Conservation (phyloP, 129 eudicot genomes). For the Lactuca saligna region DNA sequence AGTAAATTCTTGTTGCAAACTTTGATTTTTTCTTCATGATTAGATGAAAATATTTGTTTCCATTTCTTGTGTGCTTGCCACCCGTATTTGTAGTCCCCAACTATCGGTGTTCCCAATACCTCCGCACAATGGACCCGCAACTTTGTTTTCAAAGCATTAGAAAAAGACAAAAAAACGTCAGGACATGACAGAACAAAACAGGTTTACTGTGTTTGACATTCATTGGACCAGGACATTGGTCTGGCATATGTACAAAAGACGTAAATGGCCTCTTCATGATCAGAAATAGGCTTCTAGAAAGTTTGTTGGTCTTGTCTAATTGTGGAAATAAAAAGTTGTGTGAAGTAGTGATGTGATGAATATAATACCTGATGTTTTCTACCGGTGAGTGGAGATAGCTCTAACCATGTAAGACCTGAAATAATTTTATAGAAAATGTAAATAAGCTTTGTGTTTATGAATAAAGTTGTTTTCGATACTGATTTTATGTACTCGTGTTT, state of each 20-base stretch:
- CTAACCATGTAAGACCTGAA: constrained; percentile 95
- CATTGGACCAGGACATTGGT: neutral
- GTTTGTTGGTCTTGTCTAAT: neutral
- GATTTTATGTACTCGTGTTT: neutral
- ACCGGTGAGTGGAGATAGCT: constrained; percentile 91
- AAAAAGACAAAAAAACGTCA: neutral
- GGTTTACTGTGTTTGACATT: neutral
- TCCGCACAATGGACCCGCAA: constrained; percentile 96
- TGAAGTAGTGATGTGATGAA: neutral
- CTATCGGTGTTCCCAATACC: constrained; percentile 97
- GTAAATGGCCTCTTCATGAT: neutral
- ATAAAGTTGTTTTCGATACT: neutral
- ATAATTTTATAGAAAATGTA: constrained; percentile 11
- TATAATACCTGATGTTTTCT: constrained; percentile 86
- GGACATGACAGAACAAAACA: neutral
- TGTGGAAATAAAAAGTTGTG: neutral
- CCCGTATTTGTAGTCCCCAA: constrained; percentile 97
- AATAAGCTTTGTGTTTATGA: neutral
- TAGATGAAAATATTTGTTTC: constrained; percentile 35
- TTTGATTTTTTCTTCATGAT: constrained; percentile 23
- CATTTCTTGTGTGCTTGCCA: constrained; percentile 91
- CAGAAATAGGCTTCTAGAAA: too few relatives aligned
- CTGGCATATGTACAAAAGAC: neutral
- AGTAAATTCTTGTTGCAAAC: constrained; percentile 21
- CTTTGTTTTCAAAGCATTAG: constrained; percentile 34